Conservation (phyloP, 2,329 filamentous ascomycete species). For the Colletotrichum limetticola region DNA sequence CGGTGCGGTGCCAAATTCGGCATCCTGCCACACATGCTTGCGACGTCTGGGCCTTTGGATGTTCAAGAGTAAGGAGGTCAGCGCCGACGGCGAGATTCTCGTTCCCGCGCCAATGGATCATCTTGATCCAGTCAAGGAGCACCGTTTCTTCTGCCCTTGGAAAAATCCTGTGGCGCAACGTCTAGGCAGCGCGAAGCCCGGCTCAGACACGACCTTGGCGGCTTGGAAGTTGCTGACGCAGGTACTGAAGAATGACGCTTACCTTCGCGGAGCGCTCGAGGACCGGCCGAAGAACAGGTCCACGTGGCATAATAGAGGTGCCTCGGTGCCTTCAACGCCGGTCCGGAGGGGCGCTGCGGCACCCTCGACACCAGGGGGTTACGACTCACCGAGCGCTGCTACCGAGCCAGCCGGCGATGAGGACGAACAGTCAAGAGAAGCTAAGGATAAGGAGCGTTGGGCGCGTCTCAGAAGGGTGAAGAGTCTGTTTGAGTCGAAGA, state of each 20-base stretch:
- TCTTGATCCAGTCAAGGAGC: conserved; percentile 76
- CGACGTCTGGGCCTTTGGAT: conserved; percentile 93
- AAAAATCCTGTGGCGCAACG: conserved; percentile 72
- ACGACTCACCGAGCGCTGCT: conserved; percentile 35
- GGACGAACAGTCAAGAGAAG: conserved; percentile 58
- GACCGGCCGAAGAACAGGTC: conserved; percentile 36
- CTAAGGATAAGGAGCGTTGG: conserved; percentile 79
- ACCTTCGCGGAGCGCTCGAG: conserved; percentile 51
- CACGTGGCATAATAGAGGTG: conserved; percentile 24
- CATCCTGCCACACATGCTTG: conserved; percentile 86
- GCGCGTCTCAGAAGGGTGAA: conserved; percentile 77
- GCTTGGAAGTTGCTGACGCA: conserved; percentile 67
- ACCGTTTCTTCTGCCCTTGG: conserved; percentile 89
- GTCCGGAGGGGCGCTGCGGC: conserved; percentile 23
- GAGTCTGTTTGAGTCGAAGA: conserved; percentile 76
- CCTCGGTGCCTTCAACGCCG: conserved; percentile 29
- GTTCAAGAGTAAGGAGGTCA: conserved; percentile 81
- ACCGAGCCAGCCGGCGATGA: conserved; percentile 47
- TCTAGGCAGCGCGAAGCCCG: conserved; percentile 45
- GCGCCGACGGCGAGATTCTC: conserved; percentile 62
- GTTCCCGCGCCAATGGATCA: conserved; percentile 71
- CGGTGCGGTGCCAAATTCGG: conserved; percentile 75
- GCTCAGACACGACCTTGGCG: conserved; percentile 50
- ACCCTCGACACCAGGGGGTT: conserved; percentile 29
- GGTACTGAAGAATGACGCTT: conserved; percentile 68